Conservation (phyloP, 208 protist species). For the Blastocrithidia nonstop region DNA sequence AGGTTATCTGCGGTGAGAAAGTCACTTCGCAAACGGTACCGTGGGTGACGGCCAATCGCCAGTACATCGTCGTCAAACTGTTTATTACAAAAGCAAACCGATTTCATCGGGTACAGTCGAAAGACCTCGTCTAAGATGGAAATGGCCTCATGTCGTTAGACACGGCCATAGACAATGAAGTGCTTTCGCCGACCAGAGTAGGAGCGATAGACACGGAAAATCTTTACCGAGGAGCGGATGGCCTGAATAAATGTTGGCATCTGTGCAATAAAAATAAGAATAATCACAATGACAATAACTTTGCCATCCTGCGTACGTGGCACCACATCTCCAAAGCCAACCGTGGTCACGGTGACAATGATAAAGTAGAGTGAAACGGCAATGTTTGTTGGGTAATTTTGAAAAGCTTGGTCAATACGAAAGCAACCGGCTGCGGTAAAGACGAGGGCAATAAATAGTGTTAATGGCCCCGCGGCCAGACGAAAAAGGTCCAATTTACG, state of each 20-base stretch:
- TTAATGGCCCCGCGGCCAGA: constrained; percentile 36
- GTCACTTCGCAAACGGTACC: constrained; percentile 52
- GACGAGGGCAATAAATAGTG: constrained; percentile 60
- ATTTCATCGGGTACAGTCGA: constrained; percentile 67
- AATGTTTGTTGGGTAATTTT: constrained; percentile 38
- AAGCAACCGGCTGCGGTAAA: constrained; percentile 55
- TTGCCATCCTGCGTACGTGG: constrained; percentile 40
- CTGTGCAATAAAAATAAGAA: constrained; percentile 65
- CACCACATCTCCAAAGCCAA: constrained; percentile 75
- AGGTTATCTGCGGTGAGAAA: constrained; percentile 55
- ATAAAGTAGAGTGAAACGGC: constrained; percentile 57
- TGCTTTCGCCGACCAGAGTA: constrained; percentile 56
- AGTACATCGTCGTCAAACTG: constrained; percentile 41
- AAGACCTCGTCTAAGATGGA: constrained; percentile 79
- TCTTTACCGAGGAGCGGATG: constrained; percentile 34
- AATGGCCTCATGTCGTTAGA: constrained; percentile 46
- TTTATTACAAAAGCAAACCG: constrained; percentile 76
- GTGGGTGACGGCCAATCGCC: constrained; percentile 57
- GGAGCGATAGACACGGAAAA: constrained; percentile 37
- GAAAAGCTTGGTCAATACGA: constrained; percentile 58
- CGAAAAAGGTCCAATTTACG: constrained; percentile 54
- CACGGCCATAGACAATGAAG: constrained; percentile 71
- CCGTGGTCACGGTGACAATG: constrained; percentile 62
- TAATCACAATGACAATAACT: constrained; percentile 51
- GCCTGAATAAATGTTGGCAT: constrained; percentile 77